phyloP scores from a whole-genome alignment of 371 early-diverging fungal species.

The Rhizopus stolonifer region DNA sequence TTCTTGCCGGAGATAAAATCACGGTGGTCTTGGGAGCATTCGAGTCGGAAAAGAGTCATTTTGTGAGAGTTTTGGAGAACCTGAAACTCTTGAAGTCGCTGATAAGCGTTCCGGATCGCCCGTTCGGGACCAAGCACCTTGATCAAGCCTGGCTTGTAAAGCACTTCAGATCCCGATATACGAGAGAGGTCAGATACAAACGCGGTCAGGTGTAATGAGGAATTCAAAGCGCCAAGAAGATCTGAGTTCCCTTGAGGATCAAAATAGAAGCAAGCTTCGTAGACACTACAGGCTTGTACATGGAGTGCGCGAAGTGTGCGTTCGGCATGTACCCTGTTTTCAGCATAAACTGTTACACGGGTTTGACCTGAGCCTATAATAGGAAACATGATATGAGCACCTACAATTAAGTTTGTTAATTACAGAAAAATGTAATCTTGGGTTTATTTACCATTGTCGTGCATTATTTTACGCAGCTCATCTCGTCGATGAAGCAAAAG shows the following conservation, averaged over 20 bases:
- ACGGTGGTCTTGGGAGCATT: slow-evolving; percentile 70
- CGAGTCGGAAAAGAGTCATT: slow-evolving; percentile 49
- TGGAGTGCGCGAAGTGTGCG: slow-evolving; percentile 70
- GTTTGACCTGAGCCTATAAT: slow-evolving; percentile 57
- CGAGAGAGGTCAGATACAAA: slow-evolving; percentile 52
- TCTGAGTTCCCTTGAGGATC: slow-evolving; percentile 22
- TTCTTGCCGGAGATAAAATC: slow-evolving; percentile 92
- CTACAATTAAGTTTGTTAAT: slow-evolving; percentile 4
- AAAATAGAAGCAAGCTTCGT: slow-evolving; percentile 60
- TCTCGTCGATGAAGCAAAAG: slow-evolving; percentile 62
- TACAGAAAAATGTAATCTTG: not conserved
- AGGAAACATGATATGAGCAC: slow-evolving; percentile 63
- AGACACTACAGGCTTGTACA: slow-evolving; percentile 55
- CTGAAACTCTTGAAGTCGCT: slow-evolving; percentile 47
- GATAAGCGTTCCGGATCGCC: slow-evolving; percentile 60
- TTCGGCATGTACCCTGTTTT: slow-evolving; percentile 67
- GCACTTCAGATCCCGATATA: slow-evolving; percentile 58
- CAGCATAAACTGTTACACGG: slow-evolving; percentile 62
- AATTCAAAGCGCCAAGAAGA: slow-evolving; percentile 22
- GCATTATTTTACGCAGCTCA: slow-evolving; percentile 66
- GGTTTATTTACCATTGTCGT: slow-evolving; percentile 61
- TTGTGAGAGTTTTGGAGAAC: slow-evolving; percentile 46
- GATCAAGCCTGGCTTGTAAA: slow-evolving; percentile 49
- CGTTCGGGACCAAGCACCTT: slow-evolving; percentile 65
- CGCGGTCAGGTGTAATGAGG: slow-evolving; percentile 33